Evolutionary conservation across 2,329 filamentous ascomycete species (phyloP).

Genomic region (Fusarium coicis): DNA sequence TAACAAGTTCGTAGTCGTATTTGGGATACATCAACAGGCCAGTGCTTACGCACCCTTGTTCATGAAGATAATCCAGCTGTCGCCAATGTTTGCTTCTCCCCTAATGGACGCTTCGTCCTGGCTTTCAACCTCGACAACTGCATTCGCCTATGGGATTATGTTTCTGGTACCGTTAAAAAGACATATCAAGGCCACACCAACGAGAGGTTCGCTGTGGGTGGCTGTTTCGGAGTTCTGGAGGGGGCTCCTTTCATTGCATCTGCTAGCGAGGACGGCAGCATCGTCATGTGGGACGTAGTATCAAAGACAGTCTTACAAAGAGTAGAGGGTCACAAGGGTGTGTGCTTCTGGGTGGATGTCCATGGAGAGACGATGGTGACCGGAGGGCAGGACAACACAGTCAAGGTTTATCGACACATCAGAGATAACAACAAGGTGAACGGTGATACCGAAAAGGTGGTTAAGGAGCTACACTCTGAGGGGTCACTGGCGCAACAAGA

Average conservation of each 20-base stretch:
- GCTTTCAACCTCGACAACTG: constrained; percentile 92
- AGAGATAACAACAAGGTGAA: constrained; percentile 32
- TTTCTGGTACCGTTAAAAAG: constrained; percentile 90
- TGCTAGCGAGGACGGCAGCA: constrained; percentile 86
- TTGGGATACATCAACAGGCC: constrained; percentile 95
- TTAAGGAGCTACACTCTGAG: constrained; percentile 66
- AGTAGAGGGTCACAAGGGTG: constrained; percentile 62
- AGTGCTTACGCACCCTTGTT: constrained; percentile 93
- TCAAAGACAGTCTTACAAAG: constrained; percentile 85
- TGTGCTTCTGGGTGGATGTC: constrained; percentile 75
- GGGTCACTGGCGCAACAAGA: constrained; percentile 54
- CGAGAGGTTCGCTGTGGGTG: constrained; percentile 83
- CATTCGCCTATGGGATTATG: constrained; percentile 94
- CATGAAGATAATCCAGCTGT: constrained; percentile 96
- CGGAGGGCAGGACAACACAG: constrained; percentile 64
- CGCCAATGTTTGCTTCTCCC: constrained; percentile 88
- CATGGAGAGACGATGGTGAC: constrained; percentile 66
- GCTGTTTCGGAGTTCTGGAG: constrained; percentile 76
- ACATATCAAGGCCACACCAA: constrained; percentile 96
- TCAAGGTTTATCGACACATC: constrained; percentile 60
- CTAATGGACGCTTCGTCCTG: constrained; percentile 92
- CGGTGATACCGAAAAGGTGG: constrained; percentile 13
- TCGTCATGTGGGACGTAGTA: constrained; percentile 90
- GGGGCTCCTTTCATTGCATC: constrained; percentile 74
- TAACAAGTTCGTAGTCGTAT: constrained; percentile 69